A percentile compares a stretch with the other conserved stretches of the same genome.
Conservation (phyloP, 169 alveolate species). For the Plasmodium inui region DNA sequence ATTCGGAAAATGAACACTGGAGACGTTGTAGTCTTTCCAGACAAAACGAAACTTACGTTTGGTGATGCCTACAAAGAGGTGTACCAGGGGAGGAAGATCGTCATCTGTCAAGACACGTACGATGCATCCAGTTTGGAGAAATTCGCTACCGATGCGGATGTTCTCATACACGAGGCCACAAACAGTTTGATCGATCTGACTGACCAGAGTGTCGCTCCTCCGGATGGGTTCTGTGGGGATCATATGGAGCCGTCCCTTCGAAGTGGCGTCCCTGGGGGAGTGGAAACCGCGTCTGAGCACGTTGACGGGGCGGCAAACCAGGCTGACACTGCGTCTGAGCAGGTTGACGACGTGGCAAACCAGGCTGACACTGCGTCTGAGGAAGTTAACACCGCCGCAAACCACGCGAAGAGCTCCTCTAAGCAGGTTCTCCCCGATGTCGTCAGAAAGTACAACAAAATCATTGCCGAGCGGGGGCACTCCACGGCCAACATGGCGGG, state of each 20-base stretch:
- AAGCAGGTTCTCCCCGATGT: neutral
- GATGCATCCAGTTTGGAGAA: slow-evolving; percentile 79
- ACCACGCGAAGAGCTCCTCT: neutral
- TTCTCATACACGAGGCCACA: slow-evolving; percentile 84
- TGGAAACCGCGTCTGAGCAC: too few relatives aligned
- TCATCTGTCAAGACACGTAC: slow-evolving; percentile 82
- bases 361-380: too few relatives aligned
- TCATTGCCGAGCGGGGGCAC: slow-evolving; percentile 80
- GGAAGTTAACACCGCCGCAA: neutral
- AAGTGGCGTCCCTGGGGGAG: neutral
- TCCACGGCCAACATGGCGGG: slow-evolving; percentile 85
- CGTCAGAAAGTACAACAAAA: slow-evolving; percentile 45
- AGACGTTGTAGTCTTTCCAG: slow-evolving; percentile 11
- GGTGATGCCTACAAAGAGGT: slow-evolving; percentile 28
- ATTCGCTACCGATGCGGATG: slow-evolving; percentile 82
- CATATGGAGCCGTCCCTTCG: neutral
- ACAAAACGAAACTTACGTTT: slow-evolving; percentile 17
- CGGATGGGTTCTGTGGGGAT: neutral
- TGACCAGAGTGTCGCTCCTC: neutral
- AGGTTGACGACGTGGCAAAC: too few relatives aligned
- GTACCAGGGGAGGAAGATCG: slow-evolving; percentile 76
- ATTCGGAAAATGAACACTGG: slow-evolving; percentile 38
- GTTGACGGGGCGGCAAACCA: too few relatives aligned
- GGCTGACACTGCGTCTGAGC: too few relatives aligned
- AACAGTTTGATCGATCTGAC: slow-evolving; percentile 63